phyloP scores from a whole-genome alignment of 768 basidiomycete genomes.

The Suillus brevipes region DNA sequence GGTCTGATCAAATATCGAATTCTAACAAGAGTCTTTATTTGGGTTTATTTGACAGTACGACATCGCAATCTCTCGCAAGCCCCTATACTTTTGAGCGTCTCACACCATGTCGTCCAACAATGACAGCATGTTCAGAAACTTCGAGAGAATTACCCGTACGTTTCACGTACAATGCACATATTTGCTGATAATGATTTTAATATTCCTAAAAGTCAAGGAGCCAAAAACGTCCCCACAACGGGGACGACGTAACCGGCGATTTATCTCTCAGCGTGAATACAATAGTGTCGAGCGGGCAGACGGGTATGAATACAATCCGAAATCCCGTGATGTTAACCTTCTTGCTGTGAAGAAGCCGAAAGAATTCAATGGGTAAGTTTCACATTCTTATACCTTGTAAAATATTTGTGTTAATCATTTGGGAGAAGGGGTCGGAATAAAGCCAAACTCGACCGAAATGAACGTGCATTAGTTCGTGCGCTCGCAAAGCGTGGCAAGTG shows the following conservation, averaged over 20 bases:
- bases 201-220: background rate
- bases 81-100: background rate
- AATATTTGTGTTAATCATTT: background rate
- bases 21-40: background rate
- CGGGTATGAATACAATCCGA: background rate
- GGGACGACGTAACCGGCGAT: background rate
- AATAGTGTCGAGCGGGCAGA: background rate
- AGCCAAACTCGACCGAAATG: background rate
- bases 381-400: background rate
- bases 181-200: background rate
- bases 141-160: background rate
- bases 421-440: background rate
- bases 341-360: background rate
- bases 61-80: background rate
- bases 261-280: background rate
- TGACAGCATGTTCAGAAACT: background rate
- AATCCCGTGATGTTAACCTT: background rate
- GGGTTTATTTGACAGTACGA: background rate
- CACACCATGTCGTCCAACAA: background rate
- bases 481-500: background rate
- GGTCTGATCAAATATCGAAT: background rate
- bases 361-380: background rate
- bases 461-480: background rate
- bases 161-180: background rate
- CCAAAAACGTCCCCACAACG: background rate